Evolutionary conservation across 164 flowering plant species (phyloP).

Genomic region (Umbilicus rupestris): DNA sequence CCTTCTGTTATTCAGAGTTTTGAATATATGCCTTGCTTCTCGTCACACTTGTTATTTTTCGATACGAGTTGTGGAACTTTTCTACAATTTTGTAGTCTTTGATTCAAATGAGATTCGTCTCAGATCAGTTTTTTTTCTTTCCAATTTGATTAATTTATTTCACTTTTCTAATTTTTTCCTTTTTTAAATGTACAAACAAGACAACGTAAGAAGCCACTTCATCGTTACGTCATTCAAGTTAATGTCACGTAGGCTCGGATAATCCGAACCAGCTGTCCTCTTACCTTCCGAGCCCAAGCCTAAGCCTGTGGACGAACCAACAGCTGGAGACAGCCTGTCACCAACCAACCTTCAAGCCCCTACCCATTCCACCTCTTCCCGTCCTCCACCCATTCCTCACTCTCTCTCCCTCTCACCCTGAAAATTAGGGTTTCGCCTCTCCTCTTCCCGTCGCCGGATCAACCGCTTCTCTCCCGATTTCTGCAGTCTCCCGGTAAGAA

Average conservation of each 20-base stretch:
- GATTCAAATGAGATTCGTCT: too few species aligned
- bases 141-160: too few species aligned
- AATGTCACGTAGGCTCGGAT: neutral
- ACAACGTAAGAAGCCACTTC: too few species aligned
- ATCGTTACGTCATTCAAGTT: neutral
- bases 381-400: neutral
- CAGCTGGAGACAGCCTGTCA: conserved; percentile 7
- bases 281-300: too few species aligned
- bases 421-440: neutral
- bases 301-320: neutral
- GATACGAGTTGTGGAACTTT: too few species aligned
- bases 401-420: neutral
- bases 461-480: neutral
- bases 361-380: too few species aligned
- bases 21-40: neutral
- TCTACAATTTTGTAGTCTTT: too few species aligned
- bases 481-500: neutral
- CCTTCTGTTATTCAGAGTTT: neutral
- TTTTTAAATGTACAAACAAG: too few species aligned
- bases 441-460: neutral
- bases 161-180: too few species aligned
- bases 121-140: too few species aligned
- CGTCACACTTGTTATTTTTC: neutral
- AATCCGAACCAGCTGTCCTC: neutral
- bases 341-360: neutral